Base-by-base conservation (phyloP, 305 asterid species). In the Solanum chacoense region DNA sequence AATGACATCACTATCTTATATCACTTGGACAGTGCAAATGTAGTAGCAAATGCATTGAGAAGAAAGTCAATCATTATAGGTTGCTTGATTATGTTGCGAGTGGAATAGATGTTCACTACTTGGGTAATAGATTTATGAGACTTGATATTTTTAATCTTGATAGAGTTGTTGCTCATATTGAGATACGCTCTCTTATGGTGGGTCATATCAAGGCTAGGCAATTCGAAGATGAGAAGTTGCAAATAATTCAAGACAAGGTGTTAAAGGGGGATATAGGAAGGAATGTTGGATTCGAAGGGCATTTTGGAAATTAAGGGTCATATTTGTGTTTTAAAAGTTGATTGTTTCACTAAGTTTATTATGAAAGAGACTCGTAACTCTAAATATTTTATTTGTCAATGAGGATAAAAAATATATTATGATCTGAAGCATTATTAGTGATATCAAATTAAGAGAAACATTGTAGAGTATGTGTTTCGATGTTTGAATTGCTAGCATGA, bases 181-280 rank as follows among this genome's bases (percentile, higher is more conserved):
- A 45, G 59, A 6, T 14, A 45, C 2, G 7, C 3, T 45, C 20
- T 45, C 8, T 14, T 45, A 3, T 45, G 0, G 59, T 14, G 59
- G 59, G 20, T 45, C 59, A 45, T 13, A 14, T 0, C 8, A 45
- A 45, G 20, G 59, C 59, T 45, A 45, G 59, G 8, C 3, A 14
- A 3, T 13, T 45, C 20, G 0, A 0, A 45, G 59, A 45, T 14
- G 0, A 2, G 59, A 45, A 14, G 1, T 45, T 0, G 59, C 2
- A 45, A 5, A 45, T 14, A 45, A 45, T 45, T 14, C 59, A 45
- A 42, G 20, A 45, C 1, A 45, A 45, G 59, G 20, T 45, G 59
- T 45, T 45, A 45, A 45, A 14, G 63, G 1, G 22, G 63, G 22
- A 14, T 50, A 50, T 16, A 50, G 8, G 63, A 50, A 50, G 18